Evolutionary conservation across 768 basidiomycete species (phyloP).

Genomic region (Panus rudis): DNA sequence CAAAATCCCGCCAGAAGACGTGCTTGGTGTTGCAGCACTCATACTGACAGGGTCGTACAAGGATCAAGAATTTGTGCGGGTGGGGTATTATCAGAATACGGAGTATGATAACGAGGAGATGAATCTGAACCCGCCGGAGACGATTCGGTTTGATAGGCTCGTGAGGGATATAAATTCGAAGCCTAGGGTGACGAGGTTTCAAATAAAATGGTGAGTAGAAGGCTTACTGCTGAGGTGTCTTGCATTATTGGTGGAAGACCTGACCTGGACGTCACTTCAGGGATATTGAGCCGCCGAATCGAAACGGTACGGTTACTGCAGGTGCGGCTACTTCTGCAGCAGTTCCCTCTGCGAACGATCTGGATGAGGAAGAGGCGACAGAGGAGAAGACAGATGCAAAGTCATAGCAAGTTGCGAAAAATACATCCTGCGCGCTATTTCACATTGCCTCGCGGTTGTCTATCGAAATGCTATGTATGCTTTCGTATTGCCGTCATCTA

Average conservation of each 20-base stretch:
- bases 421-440: no score
- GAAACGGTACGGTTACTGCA: constrained; percentile 32
- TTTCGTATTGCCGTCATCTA: no score
- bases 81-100: constrained; percentile 98
- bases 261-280: constrained; percentile 25
- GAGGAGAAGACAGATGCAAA: no score
- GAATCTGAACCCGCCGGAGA: constrained; percentile 63
- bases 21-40: constrained; percentile 93
- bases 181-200: constrained; percentile 88
- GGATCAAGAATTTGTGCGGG: constrained; percentile 98
- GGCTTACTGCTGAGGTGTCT: constrained; percentile 3
- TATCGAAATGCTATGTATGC: no score
- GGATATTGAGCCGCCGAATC: constrained; percentile 55
- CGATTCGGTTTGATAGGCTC: constrained; percentile 70
- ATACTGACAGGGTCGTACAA: constrained; percentile 95
- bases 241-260: not conserved
- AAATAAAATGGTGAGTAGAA: constrained; percentile 70
- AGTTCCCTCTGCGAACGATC: constrained; percentile 66
- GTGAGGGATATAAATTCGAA: constrained; percentile 86
- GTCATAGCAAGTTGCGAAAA: no score
- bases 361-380: constrained; percentile 37
- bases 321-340: constrained; percentile 68
- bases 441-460: no score
- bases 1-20: constrained; percentile 83
- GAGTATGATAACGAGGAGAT: constrained; percentile 96